Conservation (phyloP, 139 green algal genomes). For the Volvox africanus region DNA sequence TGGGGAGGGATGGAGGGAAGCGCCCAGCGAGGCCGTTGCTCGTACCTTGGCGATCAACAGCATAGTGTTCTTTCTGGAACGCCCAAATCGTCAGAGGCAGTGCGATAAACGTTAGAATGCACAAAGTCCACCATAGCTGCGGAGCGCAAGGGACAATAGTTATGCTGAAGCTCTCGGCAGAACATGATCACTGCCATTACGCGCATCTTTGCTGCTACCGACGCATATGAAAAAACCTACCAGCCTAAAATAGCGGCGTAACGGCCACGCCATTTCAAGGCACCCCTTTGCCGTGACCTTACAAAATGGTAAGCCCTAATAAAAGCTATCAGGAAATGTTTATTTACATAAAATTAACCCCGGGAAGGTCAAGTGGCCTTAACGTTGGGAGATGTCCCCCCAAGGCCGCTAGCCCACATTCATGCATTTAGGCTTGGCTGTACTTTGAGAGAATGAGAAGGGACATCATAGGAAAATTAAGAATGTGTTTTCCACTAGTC, state of each 20-base stretch:
- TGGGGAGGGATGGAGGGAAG: neutral
- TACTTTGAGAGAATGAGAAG: too few relatives aligned
- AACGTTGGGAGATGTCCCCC: neutral
- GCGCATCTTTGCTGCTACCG: neutral
- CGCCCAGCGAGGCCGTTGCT: neutral
- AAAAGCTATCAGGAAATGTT: too few relatives aligned
- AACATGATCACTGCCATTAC: neutral
- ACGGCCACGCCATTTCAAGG: constrained; percentile 47
- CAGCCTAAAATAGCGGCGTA: constrained; percentile 44
- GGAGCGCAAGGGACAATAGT: neutral
- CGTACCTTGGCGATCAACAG: constrained; percentile 50
- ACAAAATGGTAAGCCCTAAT: too few relatives aligned
- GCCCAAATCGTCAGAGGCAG: constrained; percentile 86
- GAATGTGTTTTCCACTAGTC: too few relatives aligned
- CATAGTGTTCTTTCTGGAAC: constrained; percentile 70
- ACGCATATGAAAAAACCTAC: neutral
- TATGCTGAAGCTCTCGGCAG: too few relatives aligned
- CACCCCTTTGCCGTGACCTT: too few relatives aligned
- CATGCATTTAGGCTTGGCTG: too few relatives aligned
- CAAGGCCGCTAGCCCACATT: neutral
- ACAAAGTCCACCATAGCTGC: constrained; percentile 72
- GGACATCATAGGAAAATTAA: too few relatives aligned
- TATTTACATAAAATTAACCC: too few relatives aligned
- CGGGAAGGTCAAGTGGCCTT: too few relatives aligned
- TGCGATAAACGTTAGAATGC: constrained; percentile 69